Conservation (phyloP, 1,139 yeast genomes). For the Saccharomyces hybrid region DNA sequence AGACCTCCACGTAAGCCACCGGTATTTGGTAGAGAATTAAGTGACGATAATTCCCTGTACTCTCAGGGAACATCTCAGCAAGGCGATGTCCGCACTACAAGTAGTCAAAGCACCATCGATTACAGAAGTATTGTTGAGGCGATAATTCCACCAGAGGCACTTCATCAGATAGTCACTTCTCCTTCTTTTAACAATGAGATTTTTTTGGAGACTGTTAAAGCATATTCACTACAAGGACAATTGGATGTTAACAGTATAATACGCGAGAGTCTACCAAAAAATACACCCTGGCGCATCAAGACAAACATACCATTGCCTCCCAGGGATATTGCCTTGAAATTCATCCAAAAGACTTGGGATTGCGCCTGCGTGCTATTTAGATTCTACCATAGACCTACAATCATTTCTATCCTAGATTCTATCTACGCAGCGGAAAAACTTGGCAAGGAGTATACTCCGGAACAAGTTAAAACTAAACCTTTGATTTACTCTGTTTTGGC, state of each 20-base stretch:
- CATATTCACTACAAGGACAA: conserved; percentile 4
- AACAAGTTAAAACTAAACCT: conserved; percentile 72
- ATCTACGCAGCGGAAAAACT: conserved; percentile 50
- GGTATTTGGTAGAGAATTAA: not conserved
- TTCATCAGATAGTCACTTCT: not conserved
- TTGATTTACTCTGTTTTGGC: conserved; percentile 66
- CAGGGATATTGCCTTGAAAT: conserved; percentile 59
- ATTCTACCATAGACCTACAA: conserved; percentile 78
- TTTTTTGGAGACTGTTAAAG: conserved; percentile 8
- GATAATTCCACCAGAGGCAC: conserved; percentile 4
- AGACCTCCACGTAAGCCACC: not conserved
- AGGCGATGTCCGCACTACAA: not conserved
- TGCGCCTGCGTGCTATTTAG: conserved; percentile 79
- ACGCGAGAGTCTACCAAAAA: not conserved
- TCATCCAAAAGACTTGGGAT: conserved; percentile 74
- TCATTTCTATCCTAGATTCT: conserved; percentile 49
- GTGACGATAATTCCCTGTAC: not conserved
- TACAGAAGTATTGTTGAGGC: conserved; percentile 10
- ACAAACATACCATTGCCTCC: conserved; percentile 45
- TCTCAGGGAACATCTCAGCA: not conserved
- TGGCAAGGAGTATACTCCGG: conserved; percentile 59
- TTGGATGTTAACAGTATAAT: conserved; percentile 4
- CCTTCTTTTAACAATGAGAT: conserved; percentile 5
- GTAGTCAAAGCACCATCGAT: not conserved
- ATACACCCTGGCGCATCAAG: not conserved